phyloP scores from a whole-genome alignment of 164 flowering plant species.

The Amborella trichopoda region DNA sequence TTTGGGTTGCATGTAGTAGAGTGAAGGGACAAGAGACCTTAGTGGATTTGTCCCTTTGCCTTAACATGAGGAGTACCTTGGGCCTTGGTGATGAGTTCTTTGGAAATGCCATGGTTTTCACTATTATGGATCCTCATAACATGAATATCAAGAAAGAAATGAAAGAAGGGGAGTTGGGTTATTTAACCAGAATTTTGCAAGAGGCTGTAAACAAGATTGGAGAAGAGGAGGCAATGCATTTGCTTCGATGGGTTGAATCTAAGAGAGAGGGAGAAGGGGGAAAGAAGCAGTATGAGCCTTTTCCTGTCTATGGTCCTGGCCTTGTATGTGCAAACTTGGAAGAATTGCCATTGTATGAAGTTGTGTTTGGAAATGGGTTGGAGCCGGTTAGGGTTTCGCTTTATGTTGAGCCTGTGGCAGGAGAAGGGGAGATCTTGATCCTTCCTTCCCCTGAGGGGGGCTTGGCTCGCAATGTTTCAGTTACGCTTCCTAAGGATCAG shows the following conservation, averaged over 20 bases:
- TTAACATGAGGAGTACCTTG: constrained; percentile 34
- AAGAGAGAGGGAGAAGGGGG: background rate
- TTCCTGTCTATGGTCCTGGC: constrained; percentile 19
- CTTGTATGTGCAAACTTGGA: constrained; percentile 42
- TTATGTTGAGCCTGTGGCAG: constrained; percentile 30
- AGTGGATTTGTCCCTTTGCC: constrained; percentile 32
- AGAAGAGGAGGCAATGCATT: constrained; percentile 27
- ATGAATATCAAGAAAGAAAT: background rate
- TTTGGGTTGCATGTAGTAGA: constrained; percentile 44
- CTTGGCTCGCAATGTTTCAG: constrained; percentile 39
- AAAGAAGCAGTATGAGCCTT: background rate
- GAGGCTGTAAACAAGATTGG: constrained; percentile 19
- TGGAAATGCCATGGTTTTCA: constrained; percentile 57
- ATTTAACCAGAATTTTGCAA: constrained; percentile 13
- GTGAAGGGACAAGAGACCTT: constrained; percentile 31
- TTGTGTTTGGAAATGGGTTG: constrained; percentile 19
- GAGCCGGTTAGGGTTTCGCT: constrained; percentile 29
- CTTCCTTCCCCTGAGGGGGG: constrained; percentile 28
- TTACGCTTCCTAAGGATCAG: constrained; percentile 37
- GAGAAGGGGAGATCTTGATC: constrained; percentile 36
- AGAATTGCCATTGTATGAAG: constrained; percentile 13
- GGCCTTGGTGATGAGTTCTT: constrained; percentile 37
- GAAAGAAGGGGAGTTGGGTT: background rate
- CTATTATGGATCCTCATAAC: constrained; percentile 24
- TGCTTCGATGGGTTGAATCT: constrained; percentile 38